Evolutionary conservation across 2,329 filamentous ascomycete genomes (phyloP), one percentile per base, ranked within the genome.

Genomic region (Phymatotrichopsis omnivora): DNA sequence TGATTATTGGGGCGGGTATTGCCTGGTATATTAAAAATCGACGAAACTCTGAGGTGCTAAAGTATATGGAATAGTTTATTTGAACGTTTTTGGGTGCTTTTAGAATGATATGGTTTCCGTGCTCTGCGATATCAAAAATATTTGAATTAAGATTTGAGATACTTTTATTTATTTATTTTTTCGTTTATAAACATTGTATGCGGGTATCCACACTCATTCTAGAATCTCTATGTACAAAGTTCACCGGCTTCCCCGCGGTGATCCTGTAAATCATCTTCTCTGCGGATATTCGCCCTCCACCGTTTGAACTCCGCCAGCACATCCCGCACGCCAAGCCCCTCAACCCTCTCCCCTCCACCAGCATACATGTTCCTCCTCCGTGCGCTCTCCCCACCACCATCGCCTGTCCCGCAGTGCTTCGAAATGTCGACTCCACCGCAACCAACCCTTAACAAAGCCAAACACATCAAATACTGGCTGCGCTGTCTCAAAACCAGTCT

Each of bases 391-490:
- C 36, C 30, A 40, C 23, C 49, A 31, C 11, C 40, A 36, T 23
- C 25, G 11, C 16, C 41, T 25, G 10, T 31, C 31, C 28, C 14
- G 19, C 31, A 16, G 27, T 8, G 19, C 12, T 23, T 49, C 33
- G 33, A 52, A 41, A 53, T 53, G 51, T 46, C 49, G 6, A 50
- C 46, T 8, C 35, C 42, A 3, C 36, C 51, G 7, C 42, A 41
- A 24, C 35, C 47, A 33, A 47, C 45, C 3, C 65, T 82, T 51
- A 68, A 82, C 60, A 75, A 71, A 47, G 68, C 74, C 36, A 74
- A 72, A 46, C 91, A 98, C 63, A 70, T 91, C 61, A 85, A 82
- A 61, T 98, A 95, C 73, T 98, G 87, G 80, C 76, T 86, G 55
- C 80, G 87, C 61, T 95, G 89, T 63, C 74, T 91, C 54, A 82